A percentile compares a stretch with the other conserved stretches of the same genome.
phyloP scores from a whole-genome alignment of 2,329 filamentous ascomycete species.

The Cladophialophora bantiana region DNA sequence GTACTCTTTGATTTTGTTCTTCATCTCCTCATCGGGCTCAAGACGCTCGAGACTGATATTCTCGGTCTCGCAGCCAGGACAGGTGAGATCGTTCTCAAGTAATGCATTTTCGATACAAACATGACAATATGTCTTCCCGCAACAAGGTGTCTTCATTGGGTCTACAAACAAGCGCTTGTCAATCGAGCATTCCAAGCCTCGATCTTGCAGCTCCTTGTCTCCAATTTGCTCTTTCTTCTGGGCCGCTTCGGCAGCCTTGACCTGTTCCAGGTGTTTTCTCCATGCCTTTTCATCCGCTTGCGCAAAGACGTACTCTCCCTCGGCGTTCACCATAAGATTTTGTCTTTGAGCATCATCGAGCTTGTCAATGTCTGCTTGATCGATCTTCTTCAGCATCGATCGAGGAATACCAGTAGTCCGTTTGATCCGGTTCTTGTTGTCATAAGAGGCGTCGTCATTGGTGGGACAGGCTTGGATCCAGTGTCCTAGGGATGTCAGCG shows the following conservation, averaged over 20 bases:
- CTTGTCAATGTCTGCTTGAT: constrained; percentile 70
- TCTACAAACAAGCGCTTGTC: constrained; percentile 99
- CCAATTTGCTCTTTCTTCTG: constrained; percentile 78
- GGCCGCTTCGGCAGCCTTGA: constrained; percentile 79
- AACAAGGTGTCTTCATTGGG: constrained; percentile 98
- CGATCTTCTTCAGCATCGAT: constrained; percentile 93
- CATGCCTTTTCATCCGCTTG: constrained; percentile 94
- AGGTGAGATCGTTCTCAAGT: constrained; percentile 97
- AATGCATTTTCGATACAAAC: constrained; percentile 99
- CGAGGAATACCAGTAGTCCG: constrained; percentile 95
- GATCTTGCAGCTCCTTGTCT: constrained; percentile 86
- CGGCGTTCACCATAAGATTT: constrained; percentile 96
- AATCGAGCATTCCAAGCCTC: constrained; percentile 89
- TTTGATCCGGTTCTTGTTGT: constrained; percentile 91
- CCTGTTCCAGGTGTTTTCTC: constrained; percentile 96
- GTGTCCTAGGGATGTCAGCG: constrained; percentile 66
- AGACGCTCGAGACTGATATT: constrained; percentile 93
- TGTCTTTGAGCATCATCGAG: constrained; percentile 79
- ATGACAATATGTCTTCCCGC: constrained; percentile 97
- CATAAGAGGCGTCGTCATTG: constrained; percentile 97
- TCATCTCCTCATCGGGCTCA: constrained; percentile 78
- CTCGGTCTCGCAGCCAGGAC: constrained; percentile 88
- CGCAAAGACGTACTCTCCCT: constrained; percentile 96
- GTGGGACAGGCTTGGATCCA: constrained; percentile 99
- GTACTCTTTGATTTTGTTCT: constrained; percentile 79